Conservation (phyloP, 1,284 basidiomycete species). For the Taiwanofungus camphoratus region DNA sequence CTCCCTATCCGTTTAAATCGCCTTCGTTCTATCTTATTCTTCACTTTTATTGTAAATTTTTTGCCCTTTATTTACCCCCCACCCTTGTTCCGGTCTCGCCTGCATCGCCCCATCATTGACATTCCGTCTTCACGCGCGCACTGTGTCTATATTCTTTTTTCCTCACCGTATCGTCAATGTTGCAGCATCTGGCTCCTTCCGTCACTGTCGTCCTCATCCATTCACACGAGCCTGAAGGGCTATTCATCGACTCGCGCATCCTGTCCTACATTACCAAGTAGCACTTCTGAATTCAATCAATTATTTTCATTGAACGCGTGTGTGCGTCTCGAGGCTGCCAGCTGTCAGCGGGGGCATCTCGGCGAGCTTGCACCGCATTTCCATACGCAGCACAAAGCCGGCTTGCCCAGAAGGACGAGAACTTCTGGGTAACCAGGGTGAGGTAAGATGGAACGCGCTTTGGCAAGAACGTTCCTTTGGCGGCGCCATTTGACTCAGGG, state of each 20-base stretch:
- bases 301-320: slow-evolving; percentile 14
- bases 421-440: slow-evolving; percentile 20
- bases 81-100: slow-evolving; percentile 30
- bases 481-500: slow-evolving; percentile 1
- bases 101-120: slow-evolving; percentile 27
- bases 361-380: background rate
- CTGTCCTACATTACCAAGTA: slow-evolving; percentile 24
- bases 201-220: slow-evolving; percentile 33
- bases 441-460: slow-evolving; percentile 20
- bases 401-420: slow-evolving; percentile 2
- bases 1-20: slow-evolving; percentile 25
- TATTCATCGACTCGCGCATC: slow-evolving; percentile 20
- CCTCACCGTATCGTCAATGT: slow-evolving; percentile 38
- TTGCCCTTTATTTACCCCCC: slow-evolving; percentile 19
- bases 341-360: no score
- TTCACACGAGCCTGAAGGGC: slow-evolving; percentile 23
- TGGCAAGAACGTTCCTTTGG: no score
- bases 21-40: slow-evolving; percentile 62
- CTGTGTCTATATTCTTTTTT: slow-evolving; percentile 29
- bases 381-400: slow-evolving; percentile 16
- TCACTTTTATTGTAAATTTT: slow-evolving; percentile 57
- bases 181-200: slow-evolving; percentile 39
- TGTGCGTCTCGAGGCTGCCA: slow-evolving; percentile 1
- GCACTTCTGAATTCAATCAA: slow-evolving; percentile 19
- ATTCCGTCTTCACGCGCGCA: slow-evolving; percentile 24